Evolutionary conservation across 2,329 filamentous ascomycete species (phyloP).

Genomic region (Fusarium foetens): DNA sequence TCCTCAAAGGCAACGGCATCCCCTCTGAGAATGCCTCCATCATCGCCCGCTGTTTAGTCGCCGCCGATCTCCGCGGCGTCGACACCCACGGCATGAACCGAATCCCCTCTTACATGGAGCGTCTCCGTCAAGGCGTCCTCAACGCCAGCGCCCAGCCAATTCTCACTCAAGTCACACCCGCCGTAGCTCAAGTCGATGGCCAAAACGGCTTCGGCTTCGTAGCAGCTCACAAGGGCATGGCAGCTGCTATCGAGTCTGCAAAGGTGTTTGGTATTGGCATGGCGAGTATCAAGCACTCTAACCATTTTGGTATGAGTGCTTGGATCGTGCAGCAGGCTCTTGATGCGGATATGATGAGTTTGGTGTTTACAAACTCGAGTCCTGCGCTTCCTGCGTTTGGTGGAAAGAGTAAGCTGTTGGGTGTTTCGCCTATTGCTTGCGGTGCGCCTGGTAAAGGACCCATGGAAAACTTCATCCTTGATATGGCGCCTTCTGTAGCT

Average conservation of each 20-base stretch:
- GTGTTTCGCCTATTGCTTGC: slow-evolving; percentile 78
- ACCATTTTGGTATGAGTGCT: slow-evolving; percentile 86
- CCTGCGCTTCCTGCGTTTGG: slow-evolving; percentile 79
- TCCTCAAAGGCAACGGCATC: slow-evolving; percentile 71
- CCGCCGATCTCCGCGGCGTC: slow-evolving; percentile 80
- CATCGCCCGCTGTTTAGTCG: slow-evolving; percentile 74
- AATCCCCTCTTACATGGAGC: slow-evolving; percentile 80
- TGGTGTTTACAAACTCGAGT: slow-evolving; percentile 78
- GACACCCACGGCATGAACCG: slow-evolving; percentile 83
- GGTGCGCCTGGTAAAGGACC: slow-evolving; percentile 72
- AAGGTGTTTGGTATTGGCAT: slow-evolving; percentile 76
- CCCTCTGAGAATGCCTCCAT: slow-evolving; percentile 66
- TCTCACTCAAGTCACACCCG: slow-evolving; percentile 72
- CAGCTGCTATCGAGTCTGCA: slow-evolving; percentile 73
- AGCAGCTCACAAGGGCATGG: slow-evolving; percentile 73
- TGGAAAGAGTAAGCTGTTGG: slow-evolving; percentile 74
- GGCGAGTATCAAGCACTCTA: slow-evolving; percentile 78
- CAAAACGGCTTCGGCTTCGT: slow-evolving; percentile 81
- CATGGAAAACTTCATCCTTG: slow-evolving; percentile 72
- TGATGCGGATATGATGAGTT: slow-evolving; percentile 75
- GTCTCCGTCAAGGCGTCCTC: slow-evolving; percentile 76
- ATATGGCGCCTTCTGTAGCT: slow-evolving; percentile 77
- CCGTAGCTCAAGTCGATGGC: slow-evolving; percentile 74
- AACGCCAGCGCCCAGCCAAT: slow-evolving; percentile 68
- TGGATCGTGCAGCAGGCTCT: slow-evolving; percentile 83